Evolutionary conservation across 305 asterid genomes (phyloP).

Genomic region (Fraxinus latifolia): DNA sequence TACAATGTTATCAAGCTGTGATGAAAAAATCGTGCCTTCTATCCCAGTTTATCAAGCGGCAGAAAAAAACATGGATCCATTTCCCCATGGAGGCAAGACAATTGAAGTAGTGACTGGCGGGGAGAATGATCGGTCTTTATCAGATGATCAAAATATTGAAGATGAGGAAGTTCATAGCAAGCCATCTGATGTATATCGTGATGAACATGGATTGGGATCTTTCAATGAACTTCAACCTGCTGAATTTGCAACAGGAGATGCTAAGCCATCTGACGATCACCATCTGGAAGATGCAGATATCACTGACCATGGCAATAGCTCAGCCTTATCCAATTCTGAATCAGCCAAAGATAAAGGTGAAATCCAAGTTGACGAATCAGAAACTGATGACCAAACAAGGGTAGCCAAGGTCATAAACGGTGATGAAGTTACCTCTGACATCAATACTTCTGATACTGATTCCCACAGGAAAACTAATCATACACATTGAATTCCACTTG

Average conservation of each 20-base stretch:
- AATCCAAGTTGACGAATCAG: background rate
- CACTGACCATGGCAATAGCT: background rate
- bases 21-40: constrained; percentile 11
- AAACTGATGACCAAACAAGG: constrained; percentile 17
- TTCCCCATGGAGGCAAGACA: background rate
- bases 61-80: constrained; percentile 18
- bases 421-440: constrained; percentile 19
- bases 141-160: constrained; percentile 27
- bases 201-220: background rate
- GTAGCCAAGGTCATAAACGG: constrained; percentile 16
- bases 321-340: background rate
- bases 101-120: background rate
- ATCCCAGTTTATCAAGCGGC: constrained; percentile 25
- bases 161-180: constrained; percentile 15
- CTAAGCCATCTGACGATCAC: constrained; percentile 28
- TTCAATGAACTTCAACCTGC: constrained; percentile 24
- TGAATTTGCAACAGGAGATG: constrained; percentile 24
- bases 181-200: constrained; percentile 25
- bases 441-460: constrained; percentile 18
- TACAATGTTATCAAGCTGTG: constrained; percentile 22
- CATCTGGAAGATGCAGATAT: constrained; percentile 18
- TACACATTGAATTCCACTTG: background rate
- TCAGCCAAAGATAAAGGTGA: background rate
- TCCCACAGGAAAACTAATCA: background rate
- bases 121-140: constrained; percentile 24